Evolutionary conservation across 2,329 filamentous ascomycete species (phyloP).

Genomic region (Dothistroma pini): DNA sequence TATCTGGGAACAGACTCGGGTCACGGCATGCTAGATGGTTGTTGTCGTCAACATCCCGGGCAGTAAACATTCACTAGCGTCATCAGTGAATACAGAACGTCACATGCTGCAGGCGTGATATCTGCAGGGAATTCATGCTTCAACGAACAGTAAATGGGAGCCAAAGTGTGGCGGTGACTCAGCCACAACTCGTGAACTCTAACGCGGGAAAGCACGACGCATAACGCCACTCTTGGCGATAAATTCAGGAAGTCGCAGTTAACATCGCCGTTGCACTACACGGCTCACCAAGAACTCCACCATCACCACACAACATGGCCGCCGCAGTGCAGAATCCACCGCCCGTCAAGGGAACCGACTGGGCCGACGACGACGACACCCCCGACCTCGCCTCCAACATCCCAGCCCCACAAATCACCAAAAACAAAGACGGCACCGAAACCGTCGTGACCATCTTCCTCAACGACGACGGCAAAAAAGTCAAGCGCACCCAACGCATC

Average conservation of each 20-base stretch:
- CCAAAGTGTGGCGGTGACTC: background rate
- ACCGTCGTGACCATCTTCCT: constrained; percentile 86
- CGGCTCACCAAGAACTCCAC: constrained; percentile 1
- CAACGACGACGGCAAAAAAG: constrained; percentile 91
- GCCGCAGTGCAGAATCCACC: constrained; percentile 33
- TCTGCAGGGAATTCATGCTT: background rate
- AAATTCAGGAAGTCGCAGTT: constrained; percentile 2
- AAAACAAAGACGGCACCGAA: constrained; percentile 98
- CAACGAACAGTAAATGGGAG: background rate
- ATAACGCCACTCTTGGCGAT: constrained; percentile 1
- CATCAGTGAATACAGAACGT: background rate
- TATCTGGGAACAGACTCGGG: background rate
- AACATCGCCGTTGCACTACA: background rate
- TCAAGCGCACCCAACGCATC: constrained; percentile 95
- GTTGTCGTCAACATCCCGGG: background rate
- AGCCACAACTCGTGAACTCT: background rate
- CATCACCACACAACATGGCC: constrained; percentile 25
- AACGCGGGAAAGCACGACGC: background rate
- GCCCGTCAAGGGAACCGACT: constrained; percentile 60
- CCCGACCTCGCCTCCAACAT: constrained; percentile 75
- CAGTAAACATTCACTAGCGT: background rate
- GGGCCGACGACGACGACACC: constrained; percentile 84
- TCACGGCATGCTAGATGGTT: background rate
- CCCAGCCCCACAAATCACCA: constrained; percentile 80
- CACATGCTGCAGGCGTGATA: background rate